Base-by-base conservation (phyloP, 352 stramenopile genomes). In the Phytophthora lateralis region DNA sequence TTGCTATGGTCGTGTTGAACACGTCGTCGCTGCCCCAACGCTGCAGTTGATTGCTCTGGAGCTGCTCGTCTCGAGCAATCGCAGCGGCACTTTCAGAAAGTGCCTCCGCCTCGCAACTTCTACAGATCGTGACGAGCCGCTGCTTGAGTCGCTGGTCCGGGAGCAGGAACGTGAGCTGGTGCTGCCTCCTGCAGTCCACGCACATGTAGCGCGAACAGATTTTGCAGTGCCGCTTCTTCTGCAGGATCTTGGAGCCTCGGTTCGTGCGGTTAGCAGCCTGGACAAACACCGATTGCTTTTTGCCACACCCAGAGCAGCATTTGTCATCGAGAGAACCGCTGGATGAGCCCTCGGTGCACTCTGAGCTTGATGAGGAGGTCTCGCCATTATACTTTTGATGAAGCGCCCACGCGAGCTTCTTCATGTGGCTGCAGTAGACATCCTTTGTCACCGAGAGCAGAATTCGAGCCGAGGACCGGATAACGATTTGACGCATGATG, bases 321-420 rank as follows among this genome's bases (percentile, higher is more conserved):
- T 69, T 65, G 10, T 71, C 62, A 12, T 69, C 50, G 2, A 45
- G 14, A 20, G 45, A 50, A 6, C 17, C 21, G 34, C 41, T 53
- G 2, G 51, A 61, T 1, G 46, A 63, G 39, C 21, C 50, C 8
- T 58, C 53, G 1, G 39, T 58, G 26, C 61, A 37, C 15, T 59
- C 55, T 3, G 56, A 64, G 56, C 44, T 55, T 26, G 59, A 66
- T n/a, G 34, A 65, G 6, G 30, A 62, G 1, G 47, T 45, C 7
- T 60, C 49, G 2, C 18, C 45, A 34, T 50, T 57, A 39, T 71
- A 63, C 34, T 55, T 56, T 17, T 64, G 50, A n/a, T 63, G 60
- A 20, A 89, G 18, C 1, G 75, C 66, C 76, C 78, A 89, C 52
- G 66, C 56, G 24, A 90, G 72, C 45, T 90, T 90, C 57, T 88